Evolutionary conservation across 805 yeast genomes (phyloP), one percentile per base, ranked within the genome.

Genomic region (Candida cerambycidarum): DNA sequence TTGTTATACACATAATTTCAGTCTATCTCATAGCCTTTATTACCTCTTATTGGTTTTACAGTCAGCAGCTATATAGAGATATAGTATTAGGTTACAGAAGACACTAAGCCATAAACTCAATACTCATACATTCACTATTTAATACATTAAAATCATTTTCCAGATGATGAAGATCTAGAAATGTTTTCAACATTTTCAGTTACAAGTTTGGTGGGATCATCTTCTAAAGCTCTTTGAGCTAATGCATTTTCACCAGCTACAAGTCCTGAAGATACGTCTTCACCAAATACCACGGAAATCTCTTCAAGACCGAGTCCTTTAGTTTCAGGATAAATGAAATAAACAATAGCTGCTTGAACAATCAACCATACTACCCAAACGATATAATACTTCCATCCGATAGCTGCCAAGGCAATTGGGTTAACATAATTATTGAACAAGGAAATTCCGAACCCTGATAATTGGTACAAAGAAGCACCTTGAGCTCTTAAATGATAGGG

Each of bases 321-420:
- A 11, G 76, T 72, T 50, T 71, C 76, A 10, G 68, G 69, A 55
- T 55, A 69, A 41, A 59, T 46, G 53, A 69, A 61, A 52, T 52
- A 59, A 30, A 61, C 60, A 28, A 65, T 49, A 10, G 53, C 61
- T 59, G 19, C 15, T 18, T 32, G 19, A 12, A 38, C 24, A 4
- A 15, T 14, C n/a, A 32, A 18, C 15, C 76, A 74, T 21, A 21
- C n/a, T n/a, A n/a, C n/a, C 56, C 51, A 63, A 9, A 71, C 73
- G 46, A 71, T 65, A 52, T 70, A 71, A 59, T 68, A 71, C 51
- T 67, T 69, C 74, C 74, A 70, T 14, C 53, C 53, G 38, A 71
- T 63, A 11, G 63, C 63, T 15, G 58, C 70, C 69, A 71, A 58
- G 41, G 71, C 76, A 51, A 64, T 53, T 7, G 67, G 61, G 41